Evolutionary conservation across 2,329 filamentous ascomycete genomes (phyloP), one percentile per base, ranked within the genome.

Genomic region (Botrytis byssoidea): DNA sequence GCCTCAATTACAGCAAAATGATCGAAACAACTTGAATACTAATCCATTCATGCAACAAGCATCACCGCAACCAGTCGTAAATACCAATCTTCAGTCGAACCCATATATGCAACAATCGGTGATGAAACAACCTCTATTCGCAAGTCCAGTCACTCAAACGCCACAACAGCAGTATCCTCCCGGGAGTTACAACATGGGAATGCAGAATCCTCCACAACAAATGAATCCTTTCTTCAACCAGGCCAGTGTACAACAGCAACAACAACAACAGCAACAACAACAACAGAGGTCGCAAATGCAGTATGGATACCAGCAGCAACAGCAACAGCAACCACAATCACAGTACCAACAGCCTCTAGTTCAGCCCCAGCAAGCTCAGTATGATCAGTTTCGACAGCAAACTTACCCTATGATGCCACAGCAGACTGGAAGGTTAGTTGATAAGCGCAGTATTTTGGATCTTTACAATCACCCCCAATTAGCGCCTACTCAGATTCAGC

Each of bases 401-500:
- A 77, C 76, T 0, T 80, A 81, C 70, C 82, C 82, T 64, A 77
- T 81, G 32, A 78, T 87, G 48, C 80, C 84, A 8, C 82, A 83
- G 60, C 83, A 85, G 69, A 84, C 85, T 25, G 84, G 84, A 60
- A 84, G 87, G 46, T 37, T 69, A 16, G 86, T 90, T 44, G 89
- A 94, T 78, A 95, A 92, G 76, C 89, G 88, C 4, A 91, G 91
- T 7, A 95, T 96, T 74, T 85, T 95, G 81, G 91, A 93, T 9
- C 83, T 96, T 18, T 95, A 93, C 73, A 90, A 88, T 79, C 88
- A 80, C 42, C 79, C 81, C 55, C 80, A 82, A 74, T 65, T 81
- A 44, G 80, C 80, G 42, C 79, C 80, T n/a, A 74, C 74, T 14
- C 69, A 72, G 32, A 65, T 48, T 7, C 51, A 73, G 37, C 74